phyloP scores from a whole-genome alignment of 441 rosid genomes.

The Populus hybrid region DNA sequence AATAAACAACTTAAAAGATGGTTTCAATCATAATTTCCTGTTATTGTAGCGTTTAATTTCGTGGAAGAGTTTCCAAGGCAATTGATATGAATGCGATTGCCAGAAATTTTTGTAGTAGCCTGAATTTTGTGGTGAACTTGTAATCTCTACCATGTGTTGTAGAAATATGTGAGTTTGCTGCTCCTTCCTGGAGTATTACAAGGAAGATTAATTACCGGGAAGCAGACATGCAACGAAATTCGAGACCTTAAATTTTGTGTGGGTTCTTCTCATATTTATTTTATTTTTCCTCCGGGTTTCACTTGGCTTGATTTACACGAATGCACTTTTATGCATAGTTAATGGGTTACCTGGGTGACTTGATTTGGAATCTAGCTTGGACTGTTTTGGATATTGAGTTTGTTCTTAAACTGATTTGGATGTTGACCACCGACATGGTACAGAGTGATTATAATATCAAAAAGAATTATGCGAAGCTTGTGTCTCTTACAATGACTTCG shows the following conservation, averaged over 20 bases:
- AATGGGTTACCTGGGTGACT: no score
- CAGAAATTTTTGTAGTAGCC: background rate
- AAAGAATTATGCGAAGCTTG: background rate
- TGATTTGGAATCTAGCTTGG: constrained; percentile 44
- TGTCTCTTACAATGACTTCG: background rate
- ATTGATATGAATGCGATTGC: background rate
- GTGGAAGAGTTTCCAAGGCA: background rate
- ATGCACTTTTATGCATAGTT: no score
- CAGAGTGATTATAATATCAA: constrained; percentile 34
- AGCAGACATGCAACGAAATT: no score
- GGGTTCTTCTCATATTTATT: no score
- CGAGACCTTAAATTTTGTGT: constrained; percentile 14
- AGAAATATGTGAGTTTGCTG: background rate
- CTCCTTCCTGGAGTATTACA: background rate
- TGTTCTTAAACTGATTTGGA: constrained; percentile 9
- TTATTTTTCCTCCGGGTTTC: background rate
- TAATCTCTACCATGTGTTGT: background rate
- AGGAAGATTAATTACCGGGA: background rate
- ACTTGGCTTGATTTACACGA: no score
- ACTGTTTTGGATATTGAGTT: constrained; percentile 11
- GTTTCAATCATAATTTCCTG: constrained; percentile 48
- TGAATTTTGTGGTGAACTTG: background rate
- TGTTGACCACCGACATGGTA: constrained; percentile 66
- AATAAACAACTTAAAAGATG: constrained; percentile 57
- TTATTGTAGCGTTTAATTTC: constrained; percentile 4